phyloP scores from a whole-genome alignment of 2,329 filamentous ascomycete species.

The Aspergillus proliferans region DNA sequence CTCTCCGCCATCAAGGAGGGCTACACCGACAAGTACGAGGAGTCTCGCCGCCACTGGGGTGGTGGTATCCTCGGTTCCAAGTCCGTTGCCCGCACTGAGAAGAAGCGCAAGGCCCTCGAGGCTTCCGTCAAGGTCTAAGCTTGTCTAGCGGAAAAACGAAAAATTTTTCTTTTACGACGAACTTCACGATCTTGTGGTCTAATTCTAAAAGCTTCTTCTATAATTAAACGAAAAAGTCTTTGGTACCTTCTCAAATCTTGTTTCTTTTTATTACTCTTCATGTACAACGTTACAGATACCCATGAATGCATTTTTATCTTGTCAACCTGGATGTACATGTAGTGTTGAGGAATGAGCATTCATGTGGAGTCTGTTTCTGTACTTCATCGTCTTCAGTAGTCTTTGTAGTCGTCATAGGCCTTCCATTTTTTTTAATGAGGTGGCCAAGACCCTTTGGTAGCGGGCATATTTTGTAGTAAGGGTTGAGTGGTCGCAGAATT shows the following conservation, averaged over 20 bases:
- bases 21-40: constrained; percentile 93
- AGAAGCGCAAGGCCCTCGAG: constrained; percentile 93
- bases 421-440: background rate
- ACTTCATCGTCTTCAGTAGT: background rate
- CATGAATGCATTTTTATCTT: constrained; percentile 34
- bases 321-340: constrained; percentile 15
- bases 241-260: background rate
- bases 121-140: constrained; percentile 94
- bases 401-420: background rate
- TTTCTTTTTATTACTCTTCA: constrained; percentile 10
- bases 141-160: constrained; percentile 2
- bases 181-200: constrained; percentile 13
- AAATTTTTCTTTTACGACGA: constrained; percentile 18
- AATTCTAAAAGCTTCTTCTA: constrained; percentile 3
- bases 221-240: background rate
- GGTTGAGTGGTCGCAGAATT: too few relatives aligned
- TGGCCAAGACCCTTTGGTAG: background rate
- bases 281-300: constrained; percentile 35
- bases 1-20: constrained; percentile 95
- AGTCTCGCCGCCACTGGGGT: constrained; percentile 89
- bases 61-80: constrained; percentile 99
- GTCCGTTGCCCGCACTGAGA: constrained; percentile 69
- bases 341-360: constrained; percentile 19
- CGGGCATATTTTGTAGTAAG: too few relatives aligned
- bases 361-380: constrained; percentile 16